Percentiles rank a stretch among this genome's conserved stretches.
Conservation (phyloP, 2,329 filamentous ascomycete species). For the Alternaria hordeiaustralica region DNA sequence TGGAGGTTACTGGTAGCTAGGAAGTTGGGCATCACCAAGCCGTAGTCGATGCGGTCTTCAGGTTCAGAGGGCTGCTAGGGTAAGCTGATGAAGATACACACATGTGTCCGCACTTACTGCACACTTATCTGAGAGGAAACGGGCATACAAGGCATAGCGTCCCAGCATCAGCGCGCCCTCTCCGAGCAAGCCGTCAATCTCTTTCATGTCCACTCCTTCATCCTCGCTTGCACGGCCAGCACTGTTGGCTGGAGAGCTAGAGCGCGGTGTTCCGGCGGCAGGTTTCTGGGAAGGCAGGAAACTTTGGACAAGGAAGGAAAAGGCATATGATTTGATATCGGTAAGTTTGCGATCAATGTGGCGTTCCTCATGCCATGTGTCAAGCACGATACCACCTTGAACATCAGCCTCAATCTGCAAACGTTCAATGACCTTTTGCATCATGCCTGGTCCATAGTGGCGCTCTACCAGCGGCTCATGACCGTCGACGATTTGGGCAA, state of each 20-base stretch:
- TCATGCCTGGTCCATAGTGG: conserved; percentile 91
- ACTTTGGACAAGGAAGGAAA: conserved; percentile 95
- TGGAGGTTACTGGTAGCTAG: conserved; percentile 79
- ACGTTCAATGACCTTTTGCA: conserved; percentile 91
- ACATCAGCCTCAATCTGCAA: conserved; percentile 94
- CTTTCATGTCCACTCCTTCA: conserved; percentile 94
- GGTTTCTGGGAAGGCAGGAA: conserved; percentile 77
- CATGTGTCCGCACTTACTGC: conserved; percentile 62
- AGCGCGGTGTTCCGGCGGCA: conserved; percentile 67
- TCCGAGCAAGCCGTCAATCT: conserved; percentile 84
- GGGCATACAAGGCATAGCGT: conserved; percentile 89
- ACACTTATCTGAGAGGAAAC: conserved; percentile 87
- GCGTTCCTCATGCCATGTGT: conserved; percentile 93
- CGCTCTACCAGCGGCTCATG: conserved; percentile 90
- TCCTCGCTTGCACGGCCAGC: conserved; percentile 76
- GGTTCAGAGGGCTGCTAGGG: conserved; percentile 34
- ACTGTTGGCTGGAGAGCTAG: conserved; percentile 73
- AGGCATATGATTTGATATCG: conserved; percentile 97
- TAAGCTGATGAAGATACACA: conserved; percentile 18
- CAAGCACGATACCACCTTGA: conserved; percentile 92
- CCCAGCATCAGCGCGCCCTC: conserved; percentile 93
- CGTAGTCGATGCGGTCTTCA: conserved; percentile 62
- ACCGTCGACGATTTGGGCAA: conserved; percentile 92
- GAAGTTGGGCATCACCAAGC: conserved; percentile 73
- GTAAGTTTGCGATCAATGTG: conserved; percentile 84